Base-by-base conservation (phyloP, 75 land plant species). In the Sequoiadendron giganteum region DNA sequence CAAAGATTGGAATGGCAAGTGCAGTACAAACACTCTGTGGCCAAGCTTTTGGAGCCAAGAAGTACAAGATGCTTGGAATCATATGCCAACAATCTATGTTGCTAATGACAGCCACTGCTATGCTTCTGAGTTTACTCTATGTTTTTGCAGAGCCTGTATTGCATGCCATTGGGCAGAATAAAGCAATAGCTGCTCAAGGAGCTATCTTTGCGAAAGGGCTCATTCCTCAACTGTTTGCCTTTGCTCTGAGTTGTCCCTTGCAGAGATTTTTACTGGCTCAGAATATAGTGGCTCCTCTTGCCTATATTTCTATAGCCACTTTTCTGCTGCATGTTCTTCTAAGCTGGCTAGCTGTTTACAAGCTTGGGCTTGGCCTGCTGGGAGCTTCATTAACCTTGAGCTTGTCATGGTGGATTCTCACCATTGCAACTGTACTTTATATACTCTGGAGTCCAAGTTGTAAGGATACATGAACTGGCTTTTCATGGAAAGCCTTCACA, bases 11-110 rank as follows among this genome's bases (percentile, higher is more conserved):
- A 10, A 92, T 95, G 93, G 95, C 93, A 15, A 89, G 93, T 72
- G 96, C 94, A 18, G 90, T 96, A 54, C 93, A 96, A 77, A 96
- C 97, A 14, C 90, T 96, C 0, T 92, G 97, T 34, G 96, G 95
- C 18, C 96, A 96, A 90, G 97, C 97, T 0, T 95, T 88, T 84
- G 97, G 97, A 9, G 96, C 96, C 16, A 89, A 88, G 86, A 89
- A 92, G 86, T 92, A 91, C 83, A 47, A 85, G 18, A 79, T 89
- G 84, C 87, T 95, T 84, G 96, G 97, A 6, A 90, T 95, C 75
- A 89, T 87, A 34, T 88, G 93, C 86, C 97, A 96, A 86, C 84
- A 91, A 47, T 92, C 95, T 10, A 91, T 95, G 3, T 19, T 94
- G 43, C 88, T 94, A 18, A 88, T 93, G 72, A 7, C 79, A 75